A percentile compares a stretch with the other conserved stretches of the same genome.
These are phyloP conservation scores for Herpetospermum pedunculosum DNA, from an alignment of 306 rosid genomes.

Conservation along the genomic window DNA sequence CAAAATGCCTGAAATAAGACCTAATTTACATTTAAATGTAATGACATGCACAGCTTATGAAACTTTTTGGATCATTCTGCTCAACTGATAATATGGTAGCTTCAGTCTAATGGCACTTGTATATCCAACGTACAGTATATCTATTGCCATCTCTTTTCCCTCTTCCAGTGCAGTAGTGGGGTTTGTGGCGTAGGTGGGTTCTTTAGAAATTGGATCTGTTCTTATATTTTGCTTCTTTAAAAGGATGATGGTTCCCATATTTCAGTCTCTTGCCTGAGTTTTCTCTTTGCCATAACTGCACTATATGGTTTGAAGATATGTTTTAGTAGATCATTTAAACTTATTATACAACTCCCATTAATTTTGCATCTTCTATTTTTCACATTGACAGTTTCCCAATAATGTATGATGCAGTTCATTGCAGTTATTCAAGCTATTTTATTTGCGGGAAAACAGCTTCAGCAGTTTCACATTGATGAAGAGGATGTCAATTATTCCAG, in stretches of 20 bases:
- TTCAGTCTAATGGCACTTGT: not conserved
- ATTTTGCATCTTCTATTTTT: not conserved
- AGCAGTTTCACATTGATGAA: conserved; percentile 45
- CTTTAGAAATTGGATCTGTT: not conserved
- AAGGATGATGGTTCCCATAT: not conserved
- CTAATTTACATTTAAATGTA: not conserved
- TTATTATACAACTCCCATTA: conserved; percentile 1
- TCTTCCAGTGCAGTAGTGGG: not conserved
- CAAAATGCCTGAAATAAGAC: conserved; percentile 5
- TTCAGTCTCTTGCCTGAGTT: conserved; percentile 1
- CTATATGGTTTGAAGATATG: not conserved
- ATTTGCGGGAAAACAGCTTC: conserved; percentile 76
- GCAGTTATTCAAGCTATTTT: conserved; percentile 73
- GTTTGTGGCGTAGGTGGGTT: not conserved
- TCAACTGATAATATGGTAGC: not conserved
- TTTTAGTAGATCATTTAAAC: not conserved
- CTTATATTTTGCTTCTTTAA: not conserved
- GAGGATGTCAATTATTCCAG: conserved; percentile 17
- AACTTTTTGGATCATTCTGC: not conserved
- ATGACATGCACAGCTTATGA: not conserved
- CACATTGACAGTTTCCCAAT: conserved; percentile 12
- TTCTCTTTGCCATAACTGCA: not conserved
- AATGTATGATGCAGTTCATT: conserved; percentile 42
- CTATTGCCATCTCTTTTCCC: not conserved
- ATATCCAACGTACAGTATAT: not conserved